phyloP scores from a whole-genome alignment of 169 alveolate species.

The Prorocentrum cordatum region DNA sequence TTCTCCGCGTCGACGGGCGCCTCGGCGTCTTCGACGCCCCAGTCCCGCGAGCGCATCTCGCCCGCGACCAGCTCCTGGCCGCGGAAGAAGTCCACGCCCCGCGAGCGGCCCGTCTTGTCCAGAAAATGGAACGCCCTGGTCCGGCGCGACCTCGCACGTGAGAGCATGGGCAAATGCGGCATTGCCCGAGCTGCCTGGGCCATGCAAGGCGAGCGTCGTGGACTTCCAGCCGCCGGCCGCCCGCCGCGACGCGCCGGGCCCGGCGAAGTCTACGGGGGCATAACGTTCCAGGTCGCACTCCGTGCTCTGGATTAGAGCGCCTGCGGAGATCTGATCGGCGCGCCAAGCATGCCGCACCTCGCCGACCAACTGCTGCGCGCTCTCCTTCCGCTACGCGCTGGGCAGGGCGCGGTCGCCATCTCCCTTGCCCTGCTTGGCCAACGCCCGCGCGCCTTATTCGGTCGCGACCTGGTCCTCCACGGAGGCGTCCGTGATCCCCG shows the following conservation, averaged over 20 bases:
- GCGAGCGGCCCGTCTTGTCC: background rate
- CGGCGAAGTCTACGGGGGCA: background rate
- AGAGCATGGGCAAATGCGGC: background rate
- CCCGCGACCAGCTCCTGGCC: background rate
- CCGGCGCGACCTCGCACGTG: background rate
- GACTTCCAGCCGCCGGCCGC: background rate
- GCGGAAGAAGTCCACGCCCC: background rate
- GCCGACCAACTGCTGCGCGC: background rate
- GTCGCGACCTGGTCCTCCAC: background rate
- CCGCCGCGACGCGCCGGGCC: background rate
- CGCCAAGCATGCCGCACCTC: background rate
- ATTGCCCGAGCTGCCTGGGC: background rate
- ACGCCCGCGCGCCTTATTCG: background rate
- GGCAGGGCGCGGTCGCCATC: background rate
- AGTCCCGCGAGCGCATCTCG: background rate
- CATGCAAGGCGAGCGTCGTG: background rate
- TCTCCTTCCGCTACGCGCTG: background rate
- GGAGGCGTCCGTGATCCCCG: background rate
- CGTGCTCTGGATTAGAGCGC: background rate
- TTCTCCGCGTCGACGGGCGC: background rate
- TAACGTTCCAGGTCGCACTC: background rate
- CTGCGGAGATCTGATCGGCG: background rate
- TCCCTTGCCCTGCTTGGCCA: background rate
- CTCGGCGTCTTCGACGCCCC: background rate
- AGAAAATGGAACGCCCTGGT: background rate